Evolutionary conservation across 2,329 filamentous ascomycete genomes (phyloP), one percentile per base, ranked within the genome.

Genomic region (Hymenoscyphus linearis): DNA sequence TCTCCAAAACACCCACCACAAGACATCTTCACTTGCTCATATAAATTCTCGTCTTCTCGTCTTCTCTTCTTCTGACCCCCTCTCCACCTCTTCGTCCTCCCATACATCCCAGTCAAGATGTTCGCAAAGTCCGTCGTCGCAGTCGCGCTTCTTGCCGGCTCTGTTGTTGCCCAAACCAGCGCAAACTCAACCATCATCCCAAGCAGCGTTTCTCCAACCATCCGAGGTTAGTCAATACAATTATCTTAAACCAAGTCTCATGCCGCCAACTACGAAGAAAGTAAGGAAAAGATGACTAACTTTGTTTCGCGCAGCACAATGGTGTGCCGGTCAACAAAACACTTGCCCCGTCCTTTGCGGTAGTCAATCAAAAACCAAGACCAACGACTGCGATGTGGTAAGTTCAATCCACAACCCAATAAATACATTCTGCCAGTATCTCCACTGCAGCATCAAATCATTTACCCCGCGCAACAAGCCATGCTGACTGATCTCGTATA

Each of bases 331-430:
- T 65, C 77, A 88, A 75, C 74, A 75, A 63, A 84, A 85, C 74
- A 80, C 79, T 52, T 89, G 86, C 76, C 82, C 82, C 16, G 71
- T 79, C 61, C 78, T 88, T 65, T 89, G 86, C 75, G 78, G 78
- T 64, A 70, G 73, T 65, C 74, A 77, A 37, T 4, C 25, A 26
- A n/a, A 10, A 66, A 47, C 40, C n/a, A 74, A 71, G 64, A 68
- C 70, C 65, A 87, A 87, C 76, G 73, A 70, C 55, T 89, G 86
- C 72, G 77, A 84, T 64, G 52, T 75, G 37, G 85, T 88, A 79
- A 72, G 82, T 75, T 55, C 57, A 31, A 16, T 52, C 40, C 35
- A 55, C 16, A 26, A 37, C 58, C 56, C 34, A 16, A 25, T 18
- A 52, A 16, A 25, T 18, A 52, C 25, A 7, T 18, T 26, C 40